Evolutionary conservation across 345 rosid genomes (phyloP).

Genomic region (Salix viminalis): DNA sequence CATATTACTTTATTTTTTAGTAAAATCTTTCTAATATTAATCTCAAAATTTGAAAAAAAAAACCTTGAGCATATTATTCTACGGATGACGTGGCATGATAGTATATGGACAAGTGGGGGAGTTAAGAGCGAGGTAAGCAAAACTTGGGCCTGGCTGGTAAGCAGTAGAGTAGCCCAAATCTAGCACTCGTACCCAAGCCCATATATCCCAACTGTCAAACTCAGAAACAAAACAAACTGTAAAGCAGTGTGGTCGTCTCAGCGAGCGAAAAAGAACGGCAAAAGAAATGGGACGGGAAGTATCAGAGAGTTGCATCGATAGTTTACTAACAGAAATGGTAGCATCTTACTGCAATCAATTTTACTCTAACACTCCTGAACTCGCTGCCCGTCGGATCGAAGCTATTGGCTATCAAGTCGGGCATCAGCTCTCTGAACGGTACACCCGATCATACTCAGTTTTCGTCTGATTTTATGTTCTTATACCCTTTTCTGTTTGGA

Average conservation of each 20-base stretch:
- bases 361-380: slow-evolving; percentile 83
- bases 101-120: too few species aligned
- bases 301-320: slow-evolving; percentile 87
- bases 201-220: background rate
- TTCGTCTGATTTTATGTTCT: background rate
- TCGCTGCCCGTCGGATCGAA: slow-evolving; percentile 98
- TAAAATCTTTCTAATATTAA: too few species aligned
- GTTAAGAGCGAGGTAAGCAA: too few species aligned
- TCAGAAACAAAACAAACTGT: background rate
- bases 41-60: too few species aligned
- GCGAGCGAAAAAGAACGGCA: background rate
- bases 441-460: background rate
- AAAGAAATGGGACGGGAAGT: slow-evolving; percentile 74
- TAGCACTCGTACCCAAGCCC: background rate
- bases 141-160: background rate
- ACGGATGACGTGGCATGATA: too few species aligned
- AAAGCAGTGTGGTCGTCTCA: background rate
- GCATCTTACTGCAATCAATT: slow-evolving; percentile 75
- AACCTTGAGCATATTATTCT: too few species aligned
- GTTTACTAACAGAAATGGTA: slow-evolving; percentile 81
- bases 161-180: background rate
- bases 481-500: background rate
- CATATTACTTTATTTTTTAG: too few species aligned
- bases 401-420: slow-evolving; percentile 99
- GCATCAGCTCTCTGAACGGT: slow-evolving; percentile 99